Evolutionary conservation across 2,329 filamentous ascomycete genomes (phyloP).

Genomic region (Pseudogymnoascus destructans): DNA sequence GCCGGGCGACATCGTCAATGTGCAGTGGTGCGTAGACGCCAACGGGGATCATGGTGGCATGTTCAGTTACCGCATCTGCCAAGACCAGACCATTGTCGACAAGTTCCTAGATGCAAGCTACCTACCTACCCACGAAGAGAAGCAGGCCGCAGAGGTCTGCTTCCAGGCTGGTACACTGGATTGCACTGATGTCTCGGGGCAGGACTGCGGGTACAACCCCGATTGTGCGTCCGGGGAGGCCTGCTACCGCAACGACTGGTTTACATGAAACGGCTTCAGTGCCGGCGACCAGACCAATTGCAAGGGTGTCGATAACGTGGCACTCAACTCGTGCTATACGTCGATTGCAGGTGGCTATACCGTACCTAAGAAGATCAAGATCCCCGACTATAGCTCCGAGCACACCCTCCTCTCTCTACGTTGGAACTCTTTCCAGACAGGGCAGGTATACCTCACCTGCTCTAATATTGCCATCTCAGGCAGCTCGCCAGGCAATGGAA

Average conservation of each 20-base stretch:
- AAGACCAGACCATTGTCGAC: conserved; percentile 37
- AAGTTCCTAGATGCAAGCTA: conserved; percentile 36
- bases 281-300: conserved; percentile 24
- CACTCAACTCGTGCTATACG: conserved; percentile 35
- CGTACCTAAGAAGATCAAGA: conserved; percentile 33
- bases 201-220: conserved; percentile 35
- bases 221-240: conserved; percentile 33
- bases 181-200: conserved; percentile 38
- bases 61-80: conserved; percentile 42
- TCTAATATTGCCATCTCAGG: conserved; percentile 36
- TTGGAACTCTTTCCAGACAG: conserved; percentile 43
- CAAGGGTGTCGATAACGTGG: conserved; percentile 31
- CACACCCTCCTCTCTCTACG: conserved; percentile 40
- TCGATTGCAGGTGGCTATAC: conserved; percentile 41
- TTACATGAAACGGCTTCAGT: conserved; percentile 38
- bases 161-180: conserved; percentile 35
- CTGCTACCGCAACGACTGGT: conserved; percentile 41
- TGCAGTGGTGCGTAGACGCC: conserved; percentile 42
- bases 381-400: conserved; percentile 28
- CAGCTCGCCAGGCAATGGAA: background rate
- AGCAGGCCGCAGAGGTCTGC: conserved; percentile 40
- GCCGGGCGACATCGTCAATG: conserved; percentile 34
- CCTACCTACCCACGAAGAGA: conserved; percentile 37
- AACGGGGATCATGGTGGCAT: conserved; percentile 45
- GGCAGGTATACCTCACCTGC: conserved; percentile 40